phyloP scores from a whole-genome alignment of 2,329 filamentous ascomycete genomes.

The Coniella vitis region DNA sequence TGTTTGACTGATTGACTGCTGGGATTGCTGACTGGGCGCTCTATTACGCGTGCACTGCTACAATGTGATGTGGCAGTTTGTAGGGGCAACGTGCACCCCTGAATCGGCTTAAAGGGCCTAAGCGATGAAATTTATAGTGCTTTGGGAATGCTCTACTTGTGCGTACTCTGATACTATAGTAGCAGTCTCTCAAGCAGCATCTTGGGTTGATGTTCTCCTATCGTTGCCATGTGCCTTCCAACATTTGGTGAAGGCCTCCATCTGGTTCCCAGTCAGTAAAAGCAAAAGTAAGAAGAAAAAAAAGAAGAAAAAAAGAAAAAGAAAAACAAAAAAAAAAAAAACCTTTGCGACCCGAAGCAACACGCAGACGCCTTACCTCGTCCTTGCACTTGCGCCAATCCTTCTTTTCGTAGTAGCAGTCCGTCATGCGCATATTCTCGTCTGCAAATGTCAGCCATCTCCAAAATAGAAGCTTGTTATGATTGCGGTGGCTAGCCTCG shows the following conservation, averaged over 20 bases:
- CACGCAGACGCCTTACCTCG: slow-evolving; percentile 56
- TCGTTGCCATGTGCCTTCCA: slow-evolving; percentile 91
- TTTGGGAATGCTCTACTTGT: not conserved
- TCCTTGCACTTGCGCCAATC: slow-evolving; percentile 86
- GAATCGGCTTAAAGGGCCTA: too few relatives aligned
- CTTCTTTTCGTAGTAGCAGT: slow-evolving; percentile 93
- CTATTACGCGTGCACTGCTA: too few relatives aligned
- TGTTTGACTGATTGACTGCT: too few relatives aligned
- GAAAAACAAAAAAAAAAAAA: too few relatives aligned
- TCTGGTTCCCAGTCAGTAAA: slow-evolving; percentile 44
- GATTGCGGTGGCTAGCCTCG: not conserved
- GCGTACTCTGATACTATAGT: not conserved
- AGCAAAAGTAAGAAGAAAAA: not conserved
- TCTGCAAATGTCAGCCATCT: slow-evolving; percentile 39
- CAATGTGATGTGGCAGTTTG: too few relatives aligned
- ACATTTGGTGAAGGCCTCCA: slow-evolving; percentile 82
- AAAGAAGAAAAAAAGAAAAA: not conserved
- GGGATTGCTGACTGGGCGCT: not conserved
- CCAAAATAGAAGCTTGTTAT: not conserved
- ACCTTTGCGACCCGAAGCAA: too few relatives aligned
- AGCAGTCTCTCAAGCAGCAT: slow-evolving; percentile 35
- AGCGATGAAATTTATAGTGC: too few relatives aligned
- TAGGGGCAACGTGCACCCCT: not conserved
- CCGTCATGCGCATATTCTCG: slow-evolving; percentile 84
- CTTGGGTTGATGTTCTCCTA: slow-evolving; percentile 69